A percentile compares a stretch with the other conserved stretches of the same genome.
These are phyloP conservation scores for Nitzschia putrida DNA, from an alignment of 108 stramenopile species.

Conservation along the genomic window DNA sequence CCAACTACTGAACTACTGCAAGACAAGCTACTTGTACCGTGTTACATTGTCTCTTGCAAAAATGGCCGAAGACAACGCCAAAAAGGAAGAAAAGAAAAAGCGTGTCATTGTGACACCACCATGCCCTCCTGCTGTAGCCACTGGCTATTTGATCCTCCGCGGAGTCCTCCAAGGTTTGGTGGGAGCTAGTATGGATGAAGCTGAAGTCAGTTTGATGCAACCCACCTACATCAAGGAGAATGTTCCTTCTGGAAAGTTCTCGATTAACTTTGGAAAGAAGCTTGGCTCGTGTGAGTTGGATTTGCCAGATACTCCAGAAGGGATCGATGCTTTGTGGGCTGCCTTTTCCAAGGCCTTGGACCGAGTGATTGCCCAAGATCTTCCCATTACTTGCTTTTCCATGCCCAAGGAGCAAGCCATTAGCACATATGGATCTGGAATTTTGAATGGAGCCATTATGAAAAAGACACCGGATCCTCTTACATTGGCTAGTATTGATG, in stretches of 20 bases:
- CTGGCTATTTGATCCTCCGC: slow-evolving; percentile 64
- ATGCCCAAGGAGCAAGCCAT: slow-evolving; percentile 44
- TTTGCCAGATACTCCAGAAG: slow-evolving; percentile 27
- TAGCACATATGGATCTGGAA: slow-evolving; percentile 30
- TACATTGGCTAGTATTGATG: slow-evolving; percentile 39
- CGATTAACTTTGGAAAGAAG: slow-evolving; percentile 60
- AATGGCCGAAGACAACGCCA: not conserved
- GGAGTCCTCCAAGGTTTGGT: slow-evolving; percentile 57
- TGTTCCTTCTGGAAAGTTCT: slow-evolving; percentile 64
- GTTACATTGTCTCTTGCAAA: no score
- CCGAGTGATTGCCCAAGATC: slow-evolving; percentile 42
- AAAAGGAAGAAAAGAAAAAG: slow-evolving; percentile 35
- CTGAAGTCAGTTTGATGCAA: slow-evolving; percentile 54
- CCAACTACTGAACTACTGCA: no score
- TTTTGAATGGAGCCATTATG: slow-evolving; percentile 53
- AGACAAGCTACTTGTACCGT: no score
- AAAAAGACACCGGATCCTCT: slow-evolving; percentile 52
- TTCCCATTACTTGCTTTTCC: slow-evolving; percentile 17
- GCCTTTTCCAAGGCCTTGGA: slow-evolving; percentile 48
- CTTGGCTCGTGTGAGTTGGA: slow-evolving; percentile 45
- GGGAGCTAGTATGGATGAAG: slow-evolving; percentile 43
- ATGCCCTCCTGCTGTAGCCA: slow-evolving; percentile 53
- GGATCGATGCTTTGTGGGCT: slow-evolving; percentile 43
- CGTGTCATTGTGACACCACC: slow-evolving; percentile 45
- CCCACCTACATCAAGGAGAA: slow-evolving; percentile 76